Percentiles rank a stretch among this genome's conserved stretches.
phyloP scores from a whole-genome alignment of 1,139 yeast species.

The Yamadazyma dushanensis region DNA sequence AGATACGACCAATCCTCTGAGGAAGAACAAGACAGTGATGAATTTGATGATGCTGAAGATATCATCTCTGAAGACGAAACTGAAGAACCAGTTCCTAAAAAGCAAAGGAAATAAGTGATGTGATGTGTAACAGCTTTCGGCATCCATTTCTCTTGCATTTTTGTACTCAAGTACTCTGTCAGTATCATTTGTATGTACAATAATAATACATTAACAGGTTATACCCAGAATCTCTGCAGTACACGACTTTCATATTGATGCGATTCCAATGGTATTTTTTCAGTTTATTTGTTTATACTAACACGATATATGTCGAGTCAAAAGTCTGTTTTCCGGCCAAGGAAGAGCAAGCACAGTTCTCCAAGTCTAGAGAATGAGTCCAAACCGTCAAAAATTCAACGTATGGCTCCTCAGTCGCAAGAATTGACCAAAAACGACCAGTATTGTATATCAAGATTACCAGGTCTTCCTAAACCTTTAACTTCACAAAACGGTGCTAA shows the following conservation, averaged over 20 bases:
- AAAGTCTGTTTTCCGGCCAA: slow-evolving; percentile 13
- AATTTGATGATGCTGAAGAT: slow-evolving; percentile 29
- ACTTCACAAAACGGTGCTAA: slow-evolving; percentile 15
- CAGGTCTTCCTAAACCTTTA: slow-evolving; percentile 35
- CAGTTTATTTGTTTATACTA: slow-evolving; percentile 5
- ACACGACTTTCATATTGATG: slow-evolving; percentile 2
- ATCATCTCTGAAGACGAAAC: slow-evolving; percentile 22
- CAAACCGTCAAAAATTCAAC: slow-evolving; percentile 4
- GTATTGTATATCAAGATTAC: slow-evolving; percentile 61
- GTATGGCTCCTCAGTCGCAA: slow-evolving; percentile 8
- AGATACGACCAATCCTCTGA: slow-evolving; percentile 71
- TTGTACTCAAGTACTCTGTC: no score
- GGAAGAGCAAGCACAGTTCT: slow-evolving; percentile 7
- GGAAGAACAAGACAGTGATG: slow-evolving; percentile 49
- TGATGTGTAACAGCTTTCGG: no score
- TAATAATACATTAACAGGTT: background rate
- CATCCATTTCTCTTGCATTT: no score
- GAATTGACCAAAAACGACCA: slow-evolving; percentile 63
- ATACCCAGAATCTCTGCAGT: background rate
- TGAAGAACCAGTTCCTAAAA: slow-evolving; percentile 35
- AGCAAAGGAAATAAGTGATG: slow-evolving; percentile 24
- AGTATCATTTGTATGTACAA: slow-evolving; percentile 1
- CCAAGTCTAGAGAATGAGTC: slow-evolving; percentile 2
- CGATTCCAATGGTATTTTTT: slow-evolving; percentile 2
- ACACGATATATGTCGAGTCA: slow-evolving; percentile 6